These are phyloP conservation scores for Diaporthe citrichinensis DNA, from an alignment of 2,329 filamentous ascomycete species.

Conservation along the genomic window DNA sequence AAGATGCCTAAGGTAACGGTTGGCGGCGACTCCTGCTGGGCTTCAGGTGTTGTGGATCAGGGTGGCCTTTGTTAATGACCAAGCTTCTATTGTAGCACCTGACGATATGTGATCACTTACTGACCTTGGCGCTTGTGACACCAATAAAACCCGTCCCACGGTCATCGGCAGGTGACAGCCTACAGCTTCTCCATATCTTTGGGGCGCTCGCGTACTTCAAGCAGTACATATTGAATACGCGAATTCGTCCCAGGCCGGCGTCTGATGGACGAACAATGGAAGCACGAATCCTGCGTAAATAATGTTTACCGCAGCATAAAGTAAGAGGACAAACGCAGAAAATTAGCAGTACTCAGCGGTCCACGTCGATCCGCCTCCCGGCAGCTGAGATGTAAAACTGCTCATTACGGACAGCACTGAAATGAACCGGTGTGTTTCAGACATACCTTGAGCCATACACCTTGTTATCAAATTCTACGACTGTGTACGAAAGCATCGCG, in stretches of 20 bases:
- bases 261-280: background rate
- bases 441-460: background rate
- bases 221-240: background rate
- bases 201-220: background rate
- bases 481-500: constrained; percentile 20
- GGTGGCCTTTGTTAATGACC: background rate
- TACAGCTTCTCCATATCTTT: background rate
- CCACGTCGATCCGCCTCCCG: constrained; percentile 1
- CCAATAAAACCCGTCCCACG: too few relatives aligned
- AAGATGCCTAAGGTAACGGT: background rate
- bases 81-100: background rate
- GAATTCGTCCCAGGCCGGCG: background rate
- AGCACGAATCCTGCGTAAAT: background rate
- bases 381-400: background rate
- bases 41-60: background rate
- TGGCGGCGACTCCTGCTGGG: background rate
- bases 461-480: background rate
- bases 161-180: background rate
- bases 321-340: background rate
- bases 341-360: background rate
- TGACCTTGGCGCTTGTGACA: too few relatives aligned
- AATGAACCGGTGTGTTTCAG: constrained; percentile 3
- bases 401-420: background rate
- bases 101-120: background rate
- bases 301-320: background rate